Evolutionary conservation across 768 basidiomycete genomes (phyloP).

Genomic region (Phylloporus arenicola): DNA sequence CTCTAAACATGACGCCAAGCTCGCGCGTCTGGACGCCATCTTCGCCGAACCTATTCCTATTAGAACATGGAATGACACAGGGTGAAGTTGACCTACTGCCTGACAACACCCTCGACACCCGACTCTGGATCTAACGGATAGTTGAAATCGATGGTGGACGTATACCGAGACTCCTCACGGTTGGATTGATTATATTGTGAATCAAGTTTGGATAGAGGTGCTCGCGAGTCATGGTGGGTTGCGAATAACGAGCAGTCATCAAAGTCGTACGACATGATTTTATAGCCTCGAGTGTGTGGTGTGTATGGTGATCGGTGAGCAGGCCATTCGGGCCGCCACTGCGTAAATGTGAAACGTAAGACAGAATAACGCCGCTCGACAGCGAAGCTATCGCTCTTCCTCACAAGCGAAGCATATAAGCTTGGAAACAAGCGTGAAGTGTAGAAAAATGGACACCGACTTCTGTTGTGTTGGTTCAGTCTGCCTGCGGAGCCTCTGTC

Average conservation of each 20-base stretch:
- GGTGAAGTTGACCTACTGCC: conserved; percentile 2
- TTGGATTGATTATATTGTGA: background rate
- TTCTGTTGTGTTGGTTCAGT: too few relatives aligned
- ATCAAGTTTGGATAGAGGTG: background rate
- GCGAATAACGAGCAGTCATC: background rate
- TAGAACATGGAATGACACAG: background rate
- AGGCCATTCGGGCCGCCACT: background rate
- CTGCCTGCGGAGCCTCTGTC: too few relatives aligned
- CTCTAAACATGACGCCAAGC: conserved; percentile 47
- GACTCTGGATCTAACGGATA: conserved; percentile 9
- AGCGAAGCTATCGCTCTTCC: background rate
- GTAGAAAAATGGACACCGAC: too few relatives aligned
- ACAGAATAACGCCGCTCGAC: background rate
- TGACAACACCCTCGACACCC: conserved; percentile 13
- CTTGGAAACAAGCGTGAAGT: background rate
- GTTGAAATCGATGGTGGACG: background rate
- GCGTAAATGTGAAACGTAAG: background rate
- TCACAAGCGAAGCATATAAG: background rate
- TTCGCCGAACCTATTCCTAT: conserved; percentile 27
- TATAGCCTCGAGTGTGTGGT: too few relatives aligned
- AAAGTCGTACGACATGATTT: background rate
- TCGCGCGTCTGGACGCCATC: conserved; percentile 33
- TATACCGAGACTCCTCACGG: background rate
- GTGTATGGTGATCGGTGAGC: background rate
- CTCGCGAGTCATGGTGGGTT: background rate